phyloP scores from a whole-genome alignment of 2,329 filamentous ascomycete genomes.

The Fusarium secorum region DNA sequence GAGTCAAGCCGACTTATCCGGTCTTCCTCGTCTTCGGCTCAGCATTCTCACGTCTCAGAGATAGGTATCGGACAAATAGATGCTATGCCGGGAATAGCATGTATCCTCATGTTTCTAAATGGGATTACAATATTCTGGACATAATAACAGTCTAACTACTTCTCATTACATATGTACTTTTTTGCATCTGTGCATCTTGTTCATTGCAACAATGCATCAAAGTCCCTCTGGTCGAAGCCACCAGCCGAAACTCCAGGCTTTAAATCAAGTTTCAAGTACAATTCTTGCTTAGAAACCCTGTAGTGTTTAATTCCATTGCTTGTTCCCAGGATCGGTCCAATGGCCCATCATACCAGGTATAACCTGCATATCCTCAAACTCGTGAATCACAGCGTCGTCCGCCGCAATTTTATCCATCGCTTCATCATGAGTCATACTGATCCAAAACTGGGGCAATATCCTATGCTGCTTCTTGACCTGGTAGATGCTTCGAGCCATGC shows the following conservation, averaged over 20 bases:
- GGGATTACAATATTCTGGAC: not conserved
- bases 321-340: not conserved
- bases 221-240: not conserved
- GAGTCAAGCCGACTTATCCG: not conserved
- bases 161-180: not conserved
- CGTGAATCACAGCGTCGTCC: slow-evolving; percentile 66
- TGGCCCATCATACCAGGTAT: slow-evolving; percentile 31
- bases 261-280: not conserved
- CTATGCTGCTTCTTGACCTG: slow-evolving; percentile 64
- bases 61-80: not conserved
- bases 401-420: slow-evolving; percentile 63
- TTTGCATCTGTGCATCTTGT: not conserved
- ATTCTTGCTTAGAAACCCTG: not conserved
- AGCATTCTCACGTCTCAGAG: not conserved
- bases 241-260: not conserved
- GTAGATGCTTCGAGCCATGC: slow-evolving; percentile 80
- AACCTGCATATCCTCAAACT: slow-evolving; percentile 56
- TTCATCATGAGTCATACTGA: slow-evolving; percentile 62
- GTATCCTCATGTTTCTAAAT: not conserved
- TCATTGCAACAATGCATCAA: not conserved
- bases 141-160: not conserved
- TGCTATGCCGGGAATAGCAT: not conserved
- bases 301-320: not conserved
- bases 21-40: not conserved
- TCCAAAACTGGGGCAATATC: slow-evolving; percentile 62